Percentiles rank a stretch among this genome's conserved stretches.
These are phyloP conservation scores for Claviceps spartinae DNA, from an alignment of 2,329 filamentous ascomycete genomes.

Conservation along the genomic window DNA sequence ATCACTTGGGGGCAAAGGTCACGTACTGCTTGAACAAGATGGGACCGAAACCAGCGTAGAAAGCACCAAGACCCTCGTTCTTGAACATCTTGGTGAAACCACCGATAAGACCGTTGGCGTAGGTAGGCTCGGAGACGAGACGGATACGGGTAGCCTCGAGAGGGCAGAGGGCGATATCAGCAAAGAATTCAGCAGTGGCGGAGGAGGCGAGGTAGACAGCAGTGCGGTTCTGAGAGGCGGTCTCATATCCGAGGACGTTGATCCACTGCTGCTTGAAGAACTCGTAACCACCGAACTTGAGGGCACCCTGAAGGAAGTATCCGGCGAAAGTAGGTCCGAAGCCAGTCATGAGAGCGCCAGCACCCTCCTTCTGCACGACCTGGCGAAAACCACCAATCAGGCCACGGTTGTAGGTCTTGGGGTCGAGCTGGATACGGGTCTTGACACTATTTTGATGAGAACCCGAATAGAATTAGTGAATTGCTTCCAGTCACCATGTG, in stretches of 20 bases:
- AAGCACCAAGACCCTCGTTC: constrained; percentile 70
- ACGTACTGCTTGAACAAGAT: constrained; percentile 50
- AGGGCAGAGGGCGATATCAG: constrained; percentile 75
- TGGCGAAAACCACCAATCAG: constrained; percentile 77
- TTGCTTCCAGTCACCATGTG: neutral
- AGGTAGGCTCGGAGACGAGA: constrained; percentile 78
- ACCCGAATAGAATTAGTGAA: neutral
- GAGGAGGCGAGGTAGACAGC: constrained; percentile 66
- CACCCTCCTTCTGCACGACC: constrained; percentile 73
- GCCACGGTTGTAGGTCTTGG: constrained; percentile 75
- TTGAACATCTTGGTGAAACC: constrained; percentile 75
- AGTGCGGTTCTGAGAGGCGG: constrained; percentile 64
- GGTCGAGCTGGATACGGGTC: constrained; percentile 90
- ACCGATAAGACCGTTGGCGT: constrained; percentile 64
- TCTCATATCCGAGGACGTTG: constrained; percentile 64
- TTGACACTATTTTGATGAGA: constrained; percentile 53
- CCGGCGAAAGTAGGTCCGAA: constrained; percentile 74
- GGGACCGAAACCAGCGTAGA: constrained; percentile 85
- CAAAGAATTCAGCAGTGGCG: constrained; percentile 53
- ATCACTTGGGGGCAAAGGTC: neutral
- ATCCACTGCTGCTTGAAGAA: constrained; percentile 92
- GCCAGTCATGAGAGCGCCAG: constrained; percentile 74
- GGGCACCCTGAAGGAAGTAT: constrained; percentile 87
- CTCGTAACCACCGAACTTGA: constrained; percentile 93
- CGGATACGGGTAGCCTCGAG: constrained; percentile 89